phyloP scores from a whole-genome alignment of 2,329 filamentous ascomycete genomes.

The Arthrobotrys entomopaga region DNA sequence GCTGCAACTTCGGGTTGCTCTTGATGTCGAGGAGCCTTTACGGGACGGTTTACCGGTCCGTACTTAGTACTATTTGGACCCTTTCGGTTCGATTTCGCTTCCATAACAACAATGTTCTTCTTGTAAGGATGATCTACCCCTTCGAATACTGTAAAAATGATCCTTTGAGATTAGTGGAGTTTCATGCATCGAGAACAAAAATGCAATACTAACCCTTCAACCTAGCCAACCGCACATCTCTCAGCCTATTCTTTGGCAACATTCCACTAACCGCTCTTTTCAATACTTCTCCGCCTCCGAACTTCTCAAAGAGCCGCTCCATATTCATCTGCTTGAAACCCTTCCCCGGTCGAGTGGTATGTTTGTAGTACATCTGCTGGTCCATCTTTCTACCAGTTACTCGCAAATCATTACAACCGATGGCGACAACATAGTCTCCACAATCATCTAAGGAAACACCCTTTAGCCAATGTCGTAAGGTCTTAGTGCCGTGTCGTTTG shows the following conservation, averaged over 20 bases:
- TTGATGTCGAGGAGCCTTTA: not conserved
- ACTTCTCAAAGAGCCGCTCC: slow-evolving; percentile 93
- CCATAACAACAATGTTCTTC: slow-evolving; percentile 76
- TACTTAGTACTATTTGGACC: slow-evolving; percentile 22
- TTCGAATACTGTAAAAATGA: slow-evolving; percentile 75
- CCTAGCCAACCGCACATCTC: slow-evolving; percentile 85
- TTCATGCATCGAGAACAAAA: not conserved
- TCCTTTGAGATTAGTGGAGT: slow-evolving; percentile 3
- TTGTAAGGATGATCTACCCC: slow-evolving; percentile 91
- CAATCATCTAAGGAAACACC: slow-evolving; percentile 75
- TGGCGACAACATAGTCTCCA: slow-evolving; percentile 97
- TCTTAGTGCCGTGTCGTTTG: no score
- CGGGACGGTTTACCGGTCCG: slow-evolving; percentile 15
- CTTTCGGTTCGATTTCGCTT: slow-evolving; percentile 42
- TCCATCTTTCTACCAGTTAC: slow-evolving; percentile 90
- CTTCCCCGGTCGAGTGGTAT: slow-evolving; percentile 88
- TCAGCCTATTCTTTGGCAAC: slow-evolving; percentile 94
- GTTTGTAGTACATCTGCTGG: slow-evolving; percentile 95
- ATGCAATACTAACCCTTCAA: slow-evolving; percentile 73
- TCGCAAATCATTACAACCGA: slow-evolving; percentile 85
- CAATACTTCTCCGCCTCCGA: slow-evolving; percentile 90
- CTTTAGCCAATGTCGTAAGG: not conserved
- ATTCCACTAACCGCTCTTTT: slow-evolving; percentile 93
- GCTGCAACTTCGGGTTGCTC: not conserved
- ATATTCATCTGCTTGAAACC: slow-evolving; percentile 84